Evolutionary conservation across 345 rosid species (phyloP).

Genomic region (Eucalyptus marginata): DNA sequence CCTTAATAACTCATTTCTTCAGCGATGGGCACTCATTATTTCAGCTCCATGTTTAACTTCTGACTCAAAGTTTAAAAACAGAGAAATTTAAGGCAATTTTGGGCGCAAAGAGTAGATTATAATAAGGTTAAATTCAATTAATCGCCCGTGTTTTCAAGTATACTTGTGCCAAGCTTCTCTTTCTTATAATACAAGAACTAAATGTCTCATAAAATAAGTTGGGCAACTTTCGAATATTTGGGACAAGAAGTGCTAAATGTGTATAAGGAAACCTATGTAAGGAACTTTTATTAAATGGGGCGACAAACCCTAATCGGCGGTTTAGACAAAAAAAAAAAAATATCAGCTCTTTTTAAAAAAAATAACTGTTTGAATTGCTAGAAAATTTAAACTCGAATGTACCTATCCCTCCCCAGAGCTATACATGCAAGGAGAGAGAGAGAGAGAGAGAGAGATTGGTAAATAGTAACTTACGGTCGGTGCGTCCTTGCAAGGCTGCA

Average conservation of each 20-base stretch:
- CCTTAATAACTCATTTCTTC: neutral
- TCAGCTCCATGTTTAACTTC: neutral
- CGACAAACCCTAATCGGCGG: neutral
- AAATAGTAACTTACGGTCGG: constrained; percentile 51
- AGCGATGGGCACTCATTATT: neutral
- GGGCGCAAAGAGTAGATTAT: neutral
- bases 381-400: neutral
- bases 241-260: neutral
- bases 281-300: neutral
- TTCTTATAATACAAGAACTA: neutral
- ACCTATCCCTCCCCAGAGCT: neutral
- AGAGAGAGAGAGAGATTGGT: neutral
- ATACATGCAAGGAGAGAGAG: neutral
- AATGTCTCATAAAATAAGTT: neutral
- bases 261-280: neutral
- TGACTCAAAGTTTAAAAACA: neutral
- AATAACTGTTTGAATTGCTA: neutral
- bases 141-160: neutral
- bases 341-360: neutral
- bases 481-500: constrained; percentile 75
- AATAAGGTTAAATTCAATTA: neutral
- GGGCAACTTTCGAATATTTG: neutral
- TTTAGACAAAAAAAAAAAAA: neutral
- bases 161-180: neutral
- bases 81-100: neutral